A percentile compares a stretch with the other conserved stretches of the same genome.
phyloP scores from a whole-genome alignment of 2,329 filamentous ascomycete genomes.

The Macrophomina phaseolina region DNA sequence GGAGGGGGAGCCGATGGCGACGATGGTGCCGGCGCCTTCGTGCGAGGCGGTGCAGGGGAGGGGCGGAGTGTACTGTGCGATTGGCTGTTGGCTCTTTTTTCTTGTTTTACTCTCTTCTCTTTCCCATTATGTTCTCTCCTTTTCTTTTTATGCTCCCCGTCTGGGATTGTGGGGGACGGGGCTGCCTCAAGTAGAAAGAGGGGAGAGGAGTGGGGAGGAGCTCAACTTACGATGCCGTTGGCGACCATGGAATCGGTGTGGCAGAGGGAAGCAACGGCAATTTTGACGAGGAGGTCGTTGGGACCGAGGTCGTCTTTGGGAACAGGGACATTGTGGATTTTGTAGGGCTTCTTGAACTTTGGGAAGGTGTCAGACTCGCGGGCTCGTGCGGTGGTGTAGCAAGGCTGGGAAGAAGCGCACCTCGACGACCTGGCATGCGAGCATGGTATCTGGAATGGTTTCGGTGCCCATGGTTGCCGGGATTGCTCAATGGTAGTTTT shows the following conservation, averaged over 20 bases:
- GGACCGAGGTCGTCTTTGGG: conserved; percentile 52
- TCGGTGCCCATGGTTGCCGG: conserved; percentile 29
- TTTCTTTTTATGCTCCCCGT: too few species aligned
- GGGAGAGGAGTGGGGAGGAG: too few species aligned
- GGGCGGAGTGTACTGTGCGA: conserved; percentile 45
- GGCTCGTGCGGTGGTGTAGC: background rate
- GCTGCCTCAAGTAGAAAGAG: too few species aligned
- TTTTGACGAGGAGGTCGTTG: conserved; percentile 64
- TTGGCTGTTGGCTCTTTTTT: too few species aligned
- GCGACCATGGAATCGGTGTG: conserved; percentile 66
- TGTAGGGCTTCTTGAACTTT: conserved; percentile 61
- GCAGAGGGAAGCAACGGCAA: conserved; percentile 66
- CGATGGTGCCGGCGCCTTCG: conserved; percentile 63
- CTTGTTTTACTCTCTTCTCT: too few species aligned
- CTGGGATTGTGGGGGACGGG: too few species aligned
- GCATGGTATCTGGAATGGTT: conserved; percentile 52
- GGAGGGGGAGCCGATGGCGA: conserved; percentile 52
- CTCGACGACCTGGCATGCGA: conserved; percentile 55
- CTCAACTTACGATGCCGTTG: conserved; percentile 44
- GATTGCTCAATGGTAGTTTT: background rate
- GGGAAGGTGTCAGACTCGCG: background rate
- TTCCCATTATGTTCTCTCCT: too few species aligned
- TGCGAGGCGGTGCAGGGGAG: conserved; percentile 63
- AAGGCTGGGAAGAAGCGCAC: conserved; percentile 33
- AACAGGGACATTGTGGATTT: conserved; percentile 56